These are phyloP conservation scores for Blastobotrys elegans DNA, from an alignment of 1,139 yeast species.

Conservation along the genomic window DNA sequence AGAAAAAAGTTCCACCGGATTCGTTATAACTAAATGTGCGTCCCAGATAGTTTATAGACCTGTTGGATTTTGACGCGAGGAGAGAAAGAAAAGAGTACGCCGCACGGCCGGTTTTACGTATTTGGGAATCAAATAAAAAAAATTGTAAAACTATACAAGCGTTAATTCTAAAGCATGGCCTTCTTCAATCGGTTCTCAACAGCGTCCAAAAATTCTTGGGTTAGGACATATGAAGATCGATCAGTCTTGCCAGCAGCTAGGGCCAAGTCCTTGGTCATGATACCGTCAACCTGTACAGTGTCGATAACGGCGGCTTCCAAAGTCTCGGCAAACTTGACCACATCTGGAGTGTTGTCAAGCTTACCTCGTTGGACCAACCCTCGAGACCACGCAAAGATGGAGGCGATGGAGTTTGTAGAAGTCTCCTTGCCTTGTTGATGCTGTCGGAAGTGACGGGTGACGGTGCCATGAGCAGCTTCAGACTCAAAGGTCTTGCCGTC, in stretches of 20 bases:
- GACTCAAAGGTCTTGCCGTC: slow-evolving; percentile 95
- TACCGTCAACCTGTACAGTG: slow-evolving; percentile 77
- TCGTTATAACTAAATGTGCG: too few relatives aligned
- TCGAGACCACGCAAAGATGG: slow-evolving; percentile 94
- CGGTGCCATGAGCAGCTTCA: slow-evolving; percentile 98
- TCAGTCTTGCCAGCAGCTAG: slow-evolving; percentile 82
- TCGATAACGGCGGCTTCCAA: slow-evolving; percentile 81
- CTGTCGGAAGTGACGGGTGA: slow-evolving; percentile 92
- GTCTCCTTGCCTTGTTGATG: slow-evolving; percentile 95
- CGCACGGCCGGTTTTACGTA: too few relatives aligned
- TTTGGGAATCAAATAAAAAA: too few relatives aligned
- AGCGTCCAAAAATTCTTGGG: slow-evolving; percentile 85
- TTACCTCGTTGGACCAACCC: slow-evolving; percentile 89
- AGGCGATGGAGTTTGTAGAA: slow-evolving; percentile 97
- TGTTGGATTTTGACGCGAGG: too few relatives aligned
- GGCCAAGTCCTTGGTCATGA: slow-evolving; percentile 95
- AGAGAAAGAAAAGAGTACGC: too few relatives aligned
- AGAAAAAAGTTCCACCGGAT: too few relatives aligned
- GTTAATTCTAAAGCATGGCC: slow-evolving; percentile 2
- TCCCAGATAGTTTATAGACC: too few relatives aligned
- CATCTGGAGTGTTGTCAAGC: slow-evolving; percentile 80
- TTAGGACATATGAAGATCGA: slow-evolving; percentile 64
- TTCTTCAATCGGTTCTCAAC: slow-evolving; percentile 43
- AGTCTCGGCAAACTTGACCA: slow-evolving; percentile 66
- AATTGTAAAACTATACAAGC: too few relatives aligned